phyloP scores from a whole-genome alignment of 2,329 filamentous ascomycete genomes.

The Zelopaecilomyces penicillatus region DNA sequence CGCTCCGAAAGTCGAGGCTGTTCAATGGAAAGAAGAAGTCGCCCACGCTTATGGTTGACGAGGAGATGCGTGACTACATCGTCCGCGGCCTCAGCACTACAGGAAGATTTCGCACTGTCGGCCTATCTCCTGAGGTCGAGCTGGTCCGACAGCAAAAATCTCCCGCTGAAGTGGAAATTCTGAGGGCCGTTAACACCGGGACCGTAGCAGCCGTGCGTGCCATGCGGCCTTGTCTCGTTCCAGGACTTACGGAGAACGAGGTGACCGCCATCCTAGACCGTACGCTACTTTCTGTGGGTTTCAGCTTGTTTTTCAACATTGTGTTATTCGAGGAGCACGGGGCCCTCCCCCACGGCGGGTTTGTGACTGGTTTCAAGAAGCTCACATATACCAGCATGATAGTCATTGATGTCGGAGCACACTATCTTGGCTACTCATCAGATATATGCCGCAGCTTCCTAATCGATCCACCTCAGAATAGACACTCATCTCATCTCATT shows the following conservation, averaged over 20 bases:
- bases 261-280: slow-evolving; percentile 48
- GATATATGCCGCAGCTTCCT: slow-evolving; percentile 58
- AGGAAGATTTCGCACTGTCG: slow-evolving; percentile 45
- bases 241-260: slow-evolving; percentile 49
- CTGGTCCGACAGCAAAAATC: slow-evolving; percentile 52
- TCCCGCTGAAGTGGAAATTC: slow-evolving; percentile 44
- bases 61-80: slow-evolving; percentile 58
- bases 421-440: slow-evolving; percentile 54
- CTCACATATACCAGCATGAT: slow-evolving; percentile 48
- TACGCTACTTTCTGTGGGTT: slow-evolving; percentile 43
- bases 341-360: slow-evolving; percentile 45
- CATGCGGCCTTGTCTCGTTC: slow-evolving; percentile 46
- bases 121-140: slow-evolving; percentile 46
- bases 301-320: slow-evolving; percentile 54
- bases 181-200: slow-evolving; percentile 55
- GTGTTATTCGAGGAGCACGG: slow-evolving; percentile 52
- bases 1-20: slow-evolving; percentile 37
- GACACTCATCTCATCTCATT: not conserved
- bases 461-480: slow-evolving; percentile 25
- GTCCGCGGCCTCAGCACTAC: slow-evolving; percentile 43
- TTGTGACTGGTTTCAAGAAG: slow-evolving; percentile 41
- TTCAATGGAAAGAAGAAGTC: slow-evolving; percentile 18
- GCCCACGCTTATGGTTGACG: slow-evolving; percentile 51
- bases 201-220: slow-evolving; percentile 53
- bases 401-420: slow-evolving; percentile 54